phyloP scores from a whole-genome alignment of 202 grass and related monocot species.

The Saccharum hybrid region DNA sequence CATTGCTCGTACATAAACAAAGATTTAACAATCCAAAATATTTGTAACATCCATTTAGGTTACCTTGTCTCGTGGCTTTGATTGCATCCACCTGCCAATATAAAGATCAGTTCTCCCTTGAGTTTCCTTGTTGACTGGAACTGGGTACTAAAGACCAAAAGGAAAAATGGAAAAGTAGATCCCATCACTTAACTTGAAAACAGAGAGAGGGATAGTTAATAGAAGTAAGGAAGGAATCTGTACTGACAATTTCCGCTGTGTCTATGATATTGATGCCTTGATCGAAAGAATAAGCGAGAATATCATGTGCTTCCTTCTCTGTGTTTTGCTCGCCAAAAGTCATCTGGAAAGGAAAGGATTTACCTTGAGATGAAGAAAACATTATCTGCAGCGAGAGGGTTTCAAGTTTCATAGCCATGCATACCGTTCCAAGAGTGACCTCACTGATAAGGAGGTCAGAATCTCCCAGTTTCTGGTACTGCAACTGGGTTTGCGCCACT shows the following conservation, averaged over 20 bases:
- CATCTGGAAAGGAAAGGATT: slow-evolving; percentile 58
- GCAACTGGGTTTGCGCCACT: slow-evolving; percentile 33
- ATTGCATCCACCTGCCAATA: slow-evolving; percentile 91
- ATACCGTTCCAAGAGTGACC: slow-evolving; percentile 80
- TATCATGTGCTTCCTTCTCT: slow-evolving; percentile 86
- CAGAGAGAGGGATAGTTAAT: background rate
- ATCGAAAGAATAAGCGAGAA: slow-evolving; percentile 68
- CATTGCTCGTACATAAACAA: background rate
- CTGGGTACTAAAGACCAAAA: slow-evolving; percentile 64
- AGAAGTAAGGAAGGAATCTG: background rate
- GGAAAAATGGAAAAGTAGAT: background rate
- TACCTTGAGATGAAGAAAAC: background rate
- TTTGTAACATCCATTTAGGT: background rate
- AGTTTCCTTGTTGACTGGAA: slow-evolving; percentile 75
- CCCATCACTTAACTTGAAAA: background rate
- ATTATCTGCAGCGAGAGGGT: background rate
- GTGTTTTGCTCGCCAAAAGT: slow-evolving; percentile 97
- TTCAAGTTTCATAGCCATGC: slow-evolving; percentile 4
- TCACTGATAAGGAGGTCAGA: slow-evolving; percentile 88
- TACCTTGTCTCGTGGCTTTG: slow-evolving; percentile 87
- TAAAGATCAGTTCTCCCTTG: slow-evolving; percentile 88
- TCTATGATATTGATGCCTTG: slow-evolving; percentile 78
- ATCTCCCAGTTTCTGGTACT: slow-evolving; percentile 80
- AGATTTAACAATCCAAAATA: background rate
- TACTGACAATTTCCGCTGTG: slow-evolving; percentile 74